phyloP scores from a whole-genome alignment of 306 rosid species.

The Abrus precatorius region DNA sequence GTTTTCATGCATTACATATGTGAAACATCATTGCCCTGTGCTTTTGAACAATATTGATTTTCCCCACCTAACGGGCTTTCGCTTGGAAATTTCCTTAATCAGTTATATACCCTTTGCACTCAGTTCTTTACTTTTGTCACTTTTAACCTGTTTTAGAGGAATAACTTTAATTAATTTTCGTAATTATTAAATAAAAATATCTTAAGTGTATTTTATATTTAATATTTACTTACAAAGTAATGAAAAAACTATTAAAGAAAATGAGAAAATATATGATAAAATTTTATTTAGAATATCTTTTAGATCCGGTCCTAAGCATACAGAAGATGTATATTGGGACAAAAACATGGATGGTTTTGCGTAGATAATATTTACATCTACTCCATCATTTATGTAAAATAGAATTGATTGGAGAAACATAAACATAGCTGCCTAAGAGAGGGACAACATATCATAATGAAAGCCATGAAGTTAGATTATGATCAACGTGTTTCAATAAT shows the following conservation, averaged over 20 bases:
- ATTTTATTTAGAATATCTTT: too few species aligned
- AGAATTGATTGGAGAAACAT: too few species aligned
- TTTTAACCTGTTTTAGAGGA: not conserved
- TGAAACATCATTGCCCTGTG: slow-evolving; percentile 36
- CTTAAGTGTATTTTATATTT: too few species aligned
- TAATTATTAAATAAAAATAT: too few species aligned
- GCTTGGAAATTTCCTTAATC: not conserved
- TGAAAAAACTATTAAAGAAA: too few species aligned
- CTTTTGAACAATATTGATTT: not conserved
- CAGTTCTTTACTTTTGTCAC: too few species aligned
- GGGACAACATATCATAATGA: not conserved
- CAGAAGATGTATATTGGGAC: not conserved
- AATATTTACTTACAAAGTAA: too few species aligned
- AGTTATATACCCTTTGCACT: too few species aligned
- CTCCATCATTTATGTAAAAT: not conserved
- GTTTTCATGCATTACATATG: slow-evolving; percentile 23
- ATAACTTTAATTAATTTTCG: too few species aligned
- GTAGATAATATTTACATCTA: not conserved
- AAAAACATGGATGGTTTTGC: not conserved
- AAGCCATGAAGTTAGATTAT: not conserved
- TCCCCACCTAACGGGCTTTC: slow-evolving; percentile 33
- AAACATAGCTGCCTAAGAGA: too few species aligned
- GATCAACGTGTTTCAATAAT: too few species aligned
- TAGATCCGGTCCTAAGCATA: not conserved
- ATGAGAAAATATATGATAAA: too few species aligned